Conservation (phyloP, 306 rosid species). For the Lathyrus oleraceus region DNA sequence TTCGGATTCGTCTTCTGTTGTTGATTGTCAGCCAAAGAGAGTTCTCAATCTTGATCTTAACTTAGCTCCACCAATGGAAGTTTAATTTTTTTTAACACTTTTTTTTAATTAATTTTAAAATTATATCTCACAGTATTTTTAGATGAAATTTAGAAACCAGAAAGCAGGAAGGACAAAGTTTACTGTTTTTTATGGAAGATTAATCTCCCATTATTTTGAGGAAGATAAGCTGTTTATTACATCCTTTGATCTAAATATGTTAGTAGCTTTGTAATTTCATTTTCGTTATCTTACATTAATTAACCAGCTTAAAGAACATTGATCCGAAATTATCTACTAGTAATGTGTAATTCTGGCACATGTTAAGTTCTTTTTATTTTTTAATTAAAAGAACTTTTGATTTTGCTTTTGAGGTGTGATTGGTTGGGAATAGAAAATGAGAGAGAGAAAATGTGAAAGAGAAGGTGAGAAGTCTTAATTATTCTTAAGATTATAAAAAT, state of each 20-base stretch:
- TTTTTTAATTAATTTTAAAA: neutral
- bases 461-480: too few species aligned
- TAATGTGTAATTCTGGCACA: constrained; percentile 11
- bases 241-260: constrained; percentile 34
- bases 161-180: neutral
- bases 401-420: too few species aligned
- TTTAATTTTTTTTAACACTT: constrained; percentile 21
- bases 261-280: constrained; percentile 1
- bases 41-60: constrained; percentile 65
- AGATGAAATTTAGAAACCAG: neutral
- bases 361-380: neutral
- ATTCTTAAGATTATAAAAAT: too few species aligned
- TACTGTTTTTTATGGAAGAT: constrained; percentile 20
- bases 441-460: too few species aligned
- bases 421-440: too few species aligned
- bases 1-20: constrained; percentile 53
- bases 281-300: neutral
- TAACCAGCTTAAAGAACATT: constrained; percentile 13
- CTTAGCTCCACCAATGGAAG: constrained; percentile 62
- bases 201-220: constrained; percentile 31
- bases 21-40: constrained; percentile 50
- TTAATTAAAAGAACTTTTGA: too few species aligned
- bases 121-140: neutral
- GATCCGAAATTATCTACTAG: constrained; percentile 24
- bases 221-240: constrained; percentile 33